Evolutionary conservation across 208 protist genomes (phyloP).

Genomic region (Acanthamoeba lenticulata): DNA sequence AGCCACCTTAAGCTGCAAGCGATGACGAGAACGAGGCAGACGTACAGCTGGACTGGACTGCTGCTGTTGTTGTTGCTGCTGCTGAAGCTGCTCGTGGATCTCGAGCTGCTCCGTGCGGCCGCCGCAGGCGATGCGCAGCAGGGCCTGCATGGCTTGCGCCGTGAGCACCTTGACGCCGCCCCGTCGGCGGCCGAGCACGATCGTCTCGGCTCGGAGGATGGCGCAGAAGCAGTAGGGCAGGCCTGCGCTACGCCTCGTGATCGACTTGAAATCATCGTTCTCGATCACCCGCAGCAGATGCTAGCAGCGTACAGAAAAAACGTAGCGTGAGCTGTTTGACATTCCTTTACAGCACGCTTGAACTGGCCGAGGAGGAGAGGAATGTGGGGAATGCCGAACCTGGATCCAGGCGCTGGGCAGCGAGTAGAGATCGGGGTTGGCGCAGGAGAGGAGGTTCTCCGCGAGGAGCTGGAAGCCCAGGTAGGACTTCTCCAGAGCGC

Average conservation of each 20-base stretch:
- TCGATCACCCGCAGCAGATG: not conserved
- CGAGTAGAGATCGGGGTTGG: not conserved
- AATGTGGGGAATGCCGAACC: not conserved
- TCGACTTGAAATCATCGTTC: constrained; percentile 9
- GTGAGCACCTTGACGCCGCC: constrained; percentile 4
- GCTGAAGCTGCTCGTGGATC: not conserved
- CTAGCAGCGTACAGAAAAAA: not conserved
- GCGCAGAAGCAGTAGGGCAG: constrained; percentile 48
- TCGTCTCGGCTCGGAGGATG: constrained; percentile 40
- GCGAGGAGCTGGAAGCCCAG: constrained; percentile 38
- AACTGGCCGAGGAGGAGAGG: no score
- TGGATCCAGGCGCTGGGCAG: not conserved
- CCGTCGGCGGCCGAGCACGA: not conserved
- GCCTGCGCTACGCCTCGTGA: constrained; percentile 6
- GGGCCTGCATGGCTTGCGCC: not conserved
- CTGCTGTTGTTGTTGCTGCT: not conserved
- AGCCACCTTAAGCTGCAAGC: no score
- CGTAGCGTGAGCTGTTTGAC: no score
- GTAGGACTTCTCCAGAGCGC: constrained; percentile 46
- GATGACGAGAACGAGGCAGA: no score
- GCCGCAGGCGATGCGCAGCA: constrained; percentile 1
- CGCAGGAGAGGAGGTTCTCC: constrained; percentile 50
- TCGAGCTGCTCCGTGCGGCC: not conserved
- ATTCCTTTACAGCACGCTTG: no score
- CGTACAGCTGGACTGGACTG: not conserved